These are phyloP conservation scores for Canavalia ensiformis DNA, from an alignment of 306 rosid species.

Conservation along the genomic window DNA sequence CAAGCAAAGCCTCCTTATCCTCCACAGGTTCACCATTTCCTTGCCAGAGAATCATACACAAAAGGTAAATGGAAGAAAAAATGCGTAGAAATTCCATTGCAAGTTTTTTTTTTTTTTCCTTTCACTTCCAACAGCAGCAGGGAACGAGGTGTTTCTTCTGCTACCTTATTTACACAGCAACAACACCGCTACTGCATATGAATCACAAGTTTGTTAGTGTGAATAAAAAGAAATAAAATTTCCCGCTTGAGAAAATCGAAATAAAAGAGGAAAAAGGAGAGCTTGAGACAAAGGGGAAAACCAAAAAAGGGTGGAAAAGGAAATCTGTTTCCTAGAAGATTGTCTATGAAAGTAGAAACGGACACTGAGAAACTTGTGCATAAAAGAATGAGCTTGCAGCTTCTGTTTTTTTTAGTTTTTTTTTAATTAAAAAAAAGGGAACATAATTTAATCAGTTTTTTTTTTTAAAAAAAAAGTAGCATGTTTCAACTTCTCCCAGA, in stretches of 20 bases:
- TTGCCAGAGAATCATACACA: conserved; percentile 57
- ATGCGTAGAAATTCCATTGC: conserved; percentile 56
- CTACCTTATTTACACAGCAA: conserved; percentile 43
- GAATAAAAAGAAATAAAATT: neutral
- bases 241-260: conserved; percentile 37
- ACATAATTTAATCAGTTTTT: conserved; percentile 39
- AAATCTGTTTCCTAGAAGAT: conserved; percentile 67
- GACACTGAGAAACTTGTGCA: conserved; percentile 62
- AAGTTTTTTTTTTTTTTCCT: neutral
- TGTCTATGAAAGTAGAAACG: conserved; percentile 77
- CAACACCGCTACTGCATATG: conserved; percentile 44
- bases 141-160: conserved; percentile 64
- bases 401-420: conserved; percentile 9
- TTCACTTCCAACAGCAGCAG: conserved; percentile 51
- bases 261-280: conserved; percentile 28
- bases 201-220: conserved; percentile 42
- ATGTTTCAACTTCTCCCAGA: conserved; percentile 44
- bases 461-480: conserved; percentile 34
- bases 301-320: conserved; percentile 36
- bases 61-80: conserved; percentile 55
- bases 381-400: conserved; percentile 67
- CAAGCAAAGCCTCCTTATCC: conserved; percentile 80
- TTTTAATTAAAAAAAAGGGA: conserved; percentile 39
- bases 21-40: conserved; percentile 76
- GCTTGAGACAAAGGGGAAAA: conserved; percentile 41